Evolutionary conservation across 2,329 filamentous ascomycete species (phyloP), one percentile per base, ranked within the genome.

Genomic region (Claviceps monticola): DNA sequence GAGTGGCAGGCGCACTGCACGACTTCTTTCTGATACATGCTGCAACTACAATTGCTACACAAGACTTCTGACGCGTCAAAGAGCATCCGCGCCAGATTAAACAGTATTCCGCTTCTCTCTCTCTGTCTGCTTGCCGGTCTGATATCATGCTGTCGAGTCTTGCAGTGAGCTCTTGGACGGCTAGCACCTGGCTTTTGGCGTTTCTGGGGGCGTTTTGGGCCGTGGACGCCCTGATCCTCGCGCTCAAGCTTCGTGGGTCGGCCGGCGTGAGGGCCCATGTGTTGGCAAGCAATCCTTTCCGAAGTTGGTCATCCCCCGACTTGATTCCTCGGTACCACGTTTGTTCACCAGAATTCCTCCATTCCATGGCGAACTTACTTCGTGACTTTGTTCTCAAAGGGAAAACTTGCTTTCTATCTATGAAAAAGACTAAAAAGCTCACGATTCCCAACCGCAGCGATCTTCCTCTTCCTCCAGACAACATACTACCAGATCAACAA

Each of bases 401-500:
- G 9, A 4, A 34, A 34, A 34, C 26, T 34, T 34, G 29, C 9
- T 11, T 34, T 17, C 39, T 9, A 17, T 42, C 4, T 17, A 42
- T 26, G 11, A 8, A 8, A 5, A 14, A 21, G 14, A 26, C 13
- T n/a, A 8, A 45, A 14, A 45, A 45, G 6, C 44, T 36, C 14
- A 46, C 44, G n/a, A 9, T 11, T n/a, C 19, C 14, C 16, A 17
- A 46, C 19, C 26, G 16, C 44, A 46, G 44, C 44, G 6, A 46
- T 46, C 17, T 53, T 48, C 34, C 41, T 52, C 9, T 51, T 56
- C 51, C 39, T 51, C 39, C 47, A 46, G 17, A 43, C 53, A 9
- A 47, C 50, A n/a, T 54, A 54, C 39, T 23, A 46, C 23, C 51
- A 52, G 41, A 36, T 16, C 16, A 52, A 52, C 21, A 52, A 52